Percentiles rank a stretch among this genome's conserved stretches.
Conservation (phyloP, 1,139 yeast species). For the Insectozyma bohioensis region DNA sequence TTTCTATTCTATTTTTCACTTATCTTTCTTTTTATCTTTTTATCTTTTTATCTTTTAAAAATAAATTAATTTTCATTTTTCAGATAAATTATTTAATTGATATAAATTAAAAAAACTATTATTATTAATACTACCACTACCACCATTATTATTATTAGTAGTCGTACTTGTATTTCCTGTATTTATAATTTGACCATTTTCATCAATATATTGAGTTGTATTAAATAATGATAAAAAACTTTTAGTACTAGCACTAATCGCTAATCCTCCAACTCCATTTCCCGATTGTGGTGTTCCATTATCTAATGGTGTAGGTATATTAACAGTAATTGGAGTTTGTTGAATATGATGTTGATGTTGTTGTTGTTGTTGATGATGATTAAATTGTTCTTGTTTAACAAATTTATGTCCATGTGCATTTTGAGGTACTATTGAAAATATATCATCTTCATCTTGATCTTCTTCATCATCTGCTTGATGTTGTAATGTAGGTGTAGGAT, state of each 20-base stretch:
- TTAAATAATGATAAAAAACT: conserved; percentile 10
- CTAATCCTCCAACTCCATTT: conserved; percentile 3
- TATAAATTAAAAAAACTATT: conserved; percentile 31
- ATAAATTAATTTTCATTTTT: background rate
- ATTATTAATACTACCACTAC: conserved; percentile 6
- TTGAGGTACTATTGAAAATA: conserved; percentile 17
- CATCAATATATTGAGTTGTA: conserved; percentile 15
- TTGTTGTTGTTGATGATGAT: conserved; percentile 12
- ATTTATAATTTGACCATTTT: conserved; percentile 24
- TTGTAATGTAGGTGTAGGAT: conserved; percentile 6
- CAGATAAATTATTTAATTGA: conserved; percentile 18
- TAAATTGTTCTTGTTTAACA: conserved; percentile 1
- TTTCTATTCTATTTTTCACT: too few species aligned
- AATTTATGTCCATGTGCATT: conserved; percentile 19
- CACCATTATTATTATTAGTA: background rate
- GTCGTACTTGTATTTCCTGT: conserved; percentile 1
- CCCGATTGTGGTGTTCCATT: too few species aligned
- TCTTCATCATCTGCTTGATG: conserved; percentile 15
- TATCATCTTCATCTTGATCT: conserved; percentile 13
- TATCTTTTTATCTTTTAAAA: too few species aligned
- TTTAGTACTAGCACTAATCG: conserved; percentile 27
- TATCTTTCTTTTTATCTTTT: too few species aligned
- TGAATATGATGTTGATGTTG: conserved; percentile 11
- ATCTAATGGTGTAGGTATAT: conserved; percentile 2
- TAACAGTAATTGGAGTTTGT: background rate